Evolutionary conservation across 345 rosid species (phyloP).

Genomic region (Trapa bicornis): DNA sequence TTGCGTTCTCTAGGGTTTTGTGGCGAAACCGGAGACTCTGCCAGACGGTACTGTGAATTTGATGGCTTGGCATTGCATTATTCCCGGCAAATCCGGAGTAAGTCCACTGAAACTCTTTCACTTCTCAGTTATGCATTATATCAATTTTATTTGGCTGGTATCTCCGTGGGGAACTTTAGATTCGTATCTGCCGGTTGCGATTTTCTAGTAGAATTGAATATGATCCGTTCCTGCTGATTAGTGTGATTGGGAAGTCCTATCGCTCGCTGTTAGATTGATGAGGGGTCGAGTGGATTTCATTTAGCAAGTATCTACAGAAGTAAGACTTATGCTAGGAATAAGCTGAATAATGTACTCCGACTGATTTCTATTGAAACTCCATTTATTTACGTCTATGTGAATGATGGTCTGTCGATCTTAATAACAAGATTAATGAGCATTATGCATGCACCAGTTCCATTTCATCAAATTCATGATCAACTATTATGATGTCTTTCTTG

Average conservation of each 20-base stretch:
- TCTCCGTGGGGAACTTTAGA: not conserved
- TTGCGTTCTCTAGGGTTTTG: constrained; percentile 60
- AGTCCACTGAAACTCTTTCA: constrained; percentile 10
- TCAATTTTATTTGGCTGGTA: not conserved
- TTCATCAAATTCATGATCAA: not conserved
- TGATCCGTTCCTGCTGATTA: not conserved
- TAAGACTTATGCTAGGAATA: not conserved
- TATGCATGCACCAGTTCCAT: not conserved
- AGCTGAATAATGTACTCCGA: not conserved
- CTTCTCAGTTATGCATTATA: not conserved
- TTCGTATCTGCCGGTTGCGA: not conserved
- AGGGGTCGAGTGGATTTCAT: not conserved
- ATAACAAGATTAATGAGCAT: not conserved
- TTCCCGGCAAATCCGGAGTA: constrained; percentile 94
- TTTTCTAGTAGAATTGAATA: not conserved
- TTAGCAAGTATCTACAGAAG: not conserved
- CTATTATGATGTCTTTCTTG: not conserved
- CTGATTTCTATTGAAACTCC: not conserved
- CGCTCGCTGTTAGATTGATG: not conserved
- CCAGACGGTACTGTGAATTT: constrained; percentile 73
- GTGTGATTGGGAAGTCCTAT: not conserved
- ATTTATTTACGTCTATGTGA: not conserved
- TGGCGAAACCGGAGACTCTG: constrained; percentile 80
- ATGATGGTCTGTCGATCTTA: not conserved
- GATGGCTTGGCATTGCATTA: constrained; percentile 95